These are phyloP conservation scores for Anethum foeniculum DNA, from an alignment of 140 eudicot genomes.

Conservation along the genomic window DNA sequence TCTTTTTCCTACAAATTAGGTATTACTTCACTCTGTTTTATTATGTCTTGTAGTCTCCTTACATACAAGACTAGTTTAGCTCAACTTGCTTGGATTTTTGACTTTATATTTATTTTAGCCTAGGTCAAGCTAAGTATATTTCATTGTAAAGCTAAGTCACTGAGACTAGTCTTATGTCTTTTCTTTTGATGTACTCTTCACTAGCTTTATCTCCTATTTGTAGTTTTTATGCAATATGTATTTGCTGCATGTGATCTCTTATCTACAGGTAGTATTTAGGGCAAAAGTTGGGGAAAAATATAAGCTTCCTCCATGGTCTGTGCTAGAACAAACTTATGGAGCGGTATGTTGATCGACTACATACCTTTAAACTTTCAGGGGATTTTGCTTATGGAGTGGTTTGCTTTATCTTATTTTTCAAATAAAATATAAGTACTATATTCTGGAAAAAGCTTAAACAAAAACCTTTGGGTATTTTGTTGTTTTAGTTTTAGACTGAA, in stretches of 20 bases:
- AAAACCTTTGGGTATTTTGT: conserved; percentile 32
- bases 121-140: too few relatives aligned
- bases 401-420: background rate
- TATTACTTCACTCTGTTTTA: too few relatives aligned
- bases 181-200: background rate
- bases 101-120: too few relatives aligned
- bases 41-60: too few relatives aligned
- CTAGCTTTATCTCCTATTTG: background rate
- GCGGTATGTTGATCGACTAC: conserved; percentile 45
- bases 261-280: conserved; percentile 79
- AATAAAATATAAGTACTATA: too few relatives aligned
- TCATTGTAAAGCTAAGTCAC: too few relatives aligned
- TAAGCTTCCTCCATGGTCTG: conserved; percentile 91
- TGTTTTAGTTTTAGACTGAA: background rate
- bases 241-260: background rate
- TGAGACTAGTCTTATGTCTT: too few relatives aligned
- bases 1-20: too few relatives aligned
- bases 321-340: conserved; percentile 88
- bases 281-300: conserved; percentile 89
- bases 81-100: too few relatives aligned
- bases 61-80: too few relatives aligned
- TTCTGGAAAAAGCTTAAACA: background rate
- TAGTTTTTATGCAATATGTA: background rate
- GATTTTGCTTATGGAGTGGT: background rate
- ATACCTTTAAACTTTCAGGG: background rate